These are phyloP conservation scores for Mixia osmundae DNA, from an alignment of 1,284 basidiomycete genomes.

Conservation along the genomic window DNA sequence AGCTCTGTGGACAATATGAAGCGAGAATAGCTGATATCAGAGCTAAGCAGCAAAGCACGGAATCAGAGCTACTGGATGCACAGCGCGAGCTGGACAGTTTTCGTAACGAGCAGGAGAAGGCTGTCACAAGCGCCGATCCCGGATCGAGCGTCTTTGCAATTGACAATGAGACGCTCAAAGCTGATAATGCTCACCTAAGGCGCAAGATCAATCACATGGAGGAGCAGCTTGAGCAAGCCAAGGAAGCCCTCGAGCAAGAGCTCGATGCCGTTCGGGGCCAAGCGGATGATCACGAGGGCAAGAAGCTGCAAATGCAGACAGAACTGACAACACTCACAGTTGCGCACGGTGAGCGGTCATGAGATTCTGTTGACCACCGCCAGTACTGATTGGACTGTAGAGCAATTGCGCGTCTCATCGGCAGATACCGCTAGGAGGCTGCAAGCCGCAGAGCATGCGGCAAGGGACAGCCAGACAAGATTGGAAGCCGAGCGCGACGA, in stretches of 20 bases:
- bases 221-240: conserved; percentile 60
- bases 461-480: conserved; percentile 64
- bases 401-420: too few species aligned
- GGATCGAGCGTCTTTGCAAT: conserved; percentile 32
- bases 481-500: conserved; percentile 80
- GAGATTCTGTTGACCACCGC: conserved; percentile 7
- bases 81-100: conserved; percentile 31
- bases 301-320: conserved; percentile 44
- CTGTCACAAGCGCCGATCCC: conserved; percentile 20
- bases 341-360: conserved; percentile 26
- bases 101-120: conserved; percentile 35
- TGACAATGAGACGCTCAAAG: conserved; percentile 72
- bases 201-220: conserved; percentile 50
- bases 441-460: too few species aligned
- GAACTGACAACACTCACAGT: conserved; percentile 39
- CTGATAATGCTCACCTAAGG: conserved; percentile 66
- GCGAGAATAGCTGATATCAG: conserved; percentile 51
- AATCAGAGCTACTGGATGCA: conserved; percentile 20
- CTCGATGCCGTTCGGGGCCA: conserved; percentile 33
- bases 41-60: conserved; percentile 47
- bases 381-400: too few species aligned
- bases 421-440: too few species aligned
- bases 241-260: conserved; percentile 44
- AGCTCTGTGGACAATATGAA: conserved; percentile 47
- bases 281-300: conserved; percentile 37